phyloP scores from a whole-genome alignment of 75 land plant genomes.

The Selaginella tamariscina region DNA sequence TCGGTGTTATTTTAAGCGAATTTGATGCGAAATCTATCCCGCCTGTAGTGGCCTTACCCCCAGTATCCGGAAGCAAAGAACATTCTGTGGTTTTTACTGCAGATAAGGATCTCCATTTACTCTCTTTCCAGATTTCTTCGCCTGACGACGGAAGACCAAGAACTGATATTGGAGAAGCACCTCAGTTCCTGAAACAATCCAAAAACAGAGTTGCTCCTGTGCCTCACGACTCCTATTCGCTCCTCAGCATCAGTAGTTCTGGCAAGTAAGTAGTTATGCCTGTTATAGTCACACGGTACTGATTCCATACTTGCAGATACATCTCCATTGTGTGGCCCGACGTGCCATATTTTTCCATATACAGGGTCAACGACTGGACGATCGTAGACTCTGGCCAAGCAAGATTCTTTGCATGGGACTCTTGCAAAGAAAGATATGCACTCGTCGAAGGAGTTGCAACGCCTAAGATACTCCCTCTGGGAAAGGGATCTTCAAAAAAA shows the following conservation, averaged over 20 bases:
- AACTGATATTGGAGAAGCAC: slow-evolving; percentile 43
- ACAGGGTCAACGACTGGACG: slow-evolving; percentile 78
- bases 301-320: slow-evolving; percentile 42
- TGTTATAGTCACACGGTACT: background rate
- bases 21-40: slow-evolving; percentile 87
- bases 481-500: slow-evolving; percentile 68
- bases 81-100: slow-evolving; percentile 72
- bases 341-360: slow-evolving; percentile 69
- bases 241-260: slow-evolving; percentile 80
- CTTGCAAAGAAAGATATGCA: slow-evolving; percentile 90
- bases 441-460: slow-evolving; percentile 57
- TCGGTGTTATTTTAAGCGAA: slow-evolving; percentile 86
- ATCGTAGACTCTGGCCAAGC: slow-evolving; percentile 81
- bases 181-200: slow-evolving; percentile 57
- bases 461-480: slow-evolving; percentile 57
- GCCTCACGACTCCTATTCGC: slow-evolving; percentile 72
- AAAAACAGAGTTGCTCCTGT: slow-evolving; percentile 59
- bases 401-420: slow-evolving; percentile 90
- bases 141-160: slow-evolving; percentile 45
- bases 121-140: slow-evolving; percentile 72
- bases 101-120: slow-evolving; percentile 69
- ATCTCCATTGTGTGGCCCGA: slow-evolving; percentile 93
- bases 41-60: slow-evolving; percentile 65
- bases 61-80: slow-evolving; percentile 66
- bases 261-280: slow-evolving; percentile 60